Percentiles rank a stretch among this genome's conserved stretches.
Conservation (phyloP, 352 stramenopile genomes). For the Pythium monospermum region DNA sequence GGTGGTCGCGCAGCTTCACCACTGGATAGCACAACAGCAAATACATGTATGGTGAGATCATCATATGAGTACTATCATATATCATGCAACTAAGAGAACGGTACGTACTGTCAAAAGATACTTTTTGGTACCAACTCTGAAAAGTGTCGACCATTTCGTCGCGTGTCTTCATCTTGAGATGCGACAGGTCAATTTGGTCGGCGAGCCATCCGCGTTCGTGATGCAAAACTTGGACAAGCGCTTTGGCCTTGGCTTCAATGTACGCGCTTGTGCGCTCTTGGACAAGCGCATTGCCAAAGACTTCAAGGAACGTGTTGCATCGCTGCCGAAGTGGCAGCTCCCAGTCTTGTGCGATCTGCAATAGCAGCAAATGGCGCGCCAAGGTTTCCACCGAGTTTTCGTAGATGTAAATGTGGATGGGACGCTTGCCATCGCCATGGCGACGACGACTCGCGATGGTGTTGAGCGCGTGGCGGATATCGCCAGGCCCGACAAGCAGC, state of each 20-base stretch:
- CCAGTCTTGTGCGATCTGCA: slow-evolving; percentile 85
- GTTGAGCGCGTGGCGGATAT: slow-evolving; percentile 72
- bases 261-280: slow-evolving; percentile 86
- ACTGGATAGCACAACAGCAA: slow-evolving; percentile 30
- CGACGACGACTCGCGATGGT: slow-evolving; percentile 45
- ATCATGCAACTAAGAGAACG: neutral
- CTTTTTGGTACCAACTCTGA: slow-evolving; percentile 64
- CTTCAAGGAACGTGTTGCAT: slow-evolving; percentile 88
- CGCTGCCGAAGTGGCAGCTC: slow-evolving; percentile 87
- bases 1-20: slow-evolving; percentile 73
- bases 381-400: slow-evolving; percentile 85
- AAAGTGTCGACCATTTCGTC: slow-evolving; percentile 89
- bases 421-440: slow-evolving; percentile 26
- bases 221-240: slow-evolving; percentile 69
- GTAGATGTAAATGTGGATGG: slow-evolving; percentile 86
- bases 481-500: slow-evolving; percentile 58
- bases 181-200: slow-evolving; percentile 71
- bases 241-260: slow-evolving; percentile 66
- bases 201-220: slow-evolving; percentile 56
- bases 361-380: slow-evolving; percentile 83
- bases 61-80: too few species aligned
- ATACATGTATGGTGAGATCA: too few species aligned
- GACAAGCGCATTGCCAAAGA: slow-evolving; percentile 91
- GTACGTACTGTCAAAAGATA: slow-evolving; percentile 70
- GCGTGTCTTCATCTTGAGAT: slow-evolving; percentile 86